phyloP scores from a whole-genome alignment of 371 early-diverging fungal genomes.

The Capniomyces stellatus region DNA sequence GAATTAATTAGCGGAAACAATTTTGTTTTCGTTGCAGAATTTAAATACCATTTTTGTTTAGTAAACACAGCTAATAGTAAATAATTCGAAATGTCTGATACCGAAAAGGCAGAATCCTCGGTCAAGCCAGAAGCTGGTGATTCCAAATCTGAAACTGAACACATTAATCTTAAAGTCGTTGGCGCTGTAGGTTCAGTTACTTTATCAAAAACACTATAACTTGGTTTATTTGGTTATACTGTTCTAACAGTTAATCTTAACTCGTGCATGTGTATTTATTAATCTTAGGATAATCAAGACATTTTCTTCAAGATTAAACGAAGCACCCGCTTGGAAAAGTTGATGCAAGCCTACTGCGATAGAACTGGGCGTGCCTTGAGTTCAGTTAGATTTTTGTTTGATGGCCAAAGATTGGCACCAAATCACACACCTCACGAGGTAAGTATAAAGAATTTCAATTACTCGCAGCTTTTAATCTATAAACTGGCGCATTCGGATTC shows the following conservation, averaged over 20 bases:
- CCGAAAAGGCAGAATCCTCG: constrained; percentile 11
- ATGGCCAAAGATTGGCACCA: constrained; percentile 62
- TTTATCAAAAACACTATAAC: too few species aligned
- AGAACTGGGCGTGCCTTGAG: constrained; percentile 52
- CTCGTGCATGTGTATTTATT: too few species aligned
- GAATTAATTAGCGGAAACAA: too few species aligned
- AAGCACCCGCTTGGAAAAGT: constrained; percentile 65
- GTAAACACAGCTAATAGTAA: too few species aligned
- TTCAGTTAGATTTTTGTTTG: constrained; percentile 73
- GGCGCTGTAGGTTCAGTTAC: too few species aligned
- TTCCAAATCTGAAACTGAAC: constrained; percentile 8
- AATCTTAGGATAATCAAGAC: constrained; percentile 58
- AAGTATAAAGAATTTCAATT: constrained; percentile 25
- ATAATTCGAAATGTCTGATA: too few species aligned
- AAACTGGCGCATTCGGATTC: too few species aligned
- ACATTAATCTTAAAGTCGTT: constrained; percentile 8
- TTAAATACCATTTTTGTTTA: too few species aligned
- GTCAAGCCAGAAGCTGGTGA: background rate
- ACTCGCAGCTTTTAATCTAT: too few species aligned
- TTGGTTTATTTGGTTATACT: too few species aligned
- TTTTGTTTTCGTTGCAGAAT: too few species aligned
- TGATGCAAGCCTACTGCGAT: constrained; percentile 81
- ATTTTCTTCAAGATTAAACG: constrained; percentile 88
- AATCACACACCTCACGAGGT: constrained; percentile 64
- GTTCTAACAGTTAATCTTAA: too few species aligned